A percentile compares a stretch with the other conserved stretches of the same genome.
Evolutionary conservation across 1,284 basidiomycete species (phyloP).

Genomic region (Ustanciosporium gigantosporum): DNA sequence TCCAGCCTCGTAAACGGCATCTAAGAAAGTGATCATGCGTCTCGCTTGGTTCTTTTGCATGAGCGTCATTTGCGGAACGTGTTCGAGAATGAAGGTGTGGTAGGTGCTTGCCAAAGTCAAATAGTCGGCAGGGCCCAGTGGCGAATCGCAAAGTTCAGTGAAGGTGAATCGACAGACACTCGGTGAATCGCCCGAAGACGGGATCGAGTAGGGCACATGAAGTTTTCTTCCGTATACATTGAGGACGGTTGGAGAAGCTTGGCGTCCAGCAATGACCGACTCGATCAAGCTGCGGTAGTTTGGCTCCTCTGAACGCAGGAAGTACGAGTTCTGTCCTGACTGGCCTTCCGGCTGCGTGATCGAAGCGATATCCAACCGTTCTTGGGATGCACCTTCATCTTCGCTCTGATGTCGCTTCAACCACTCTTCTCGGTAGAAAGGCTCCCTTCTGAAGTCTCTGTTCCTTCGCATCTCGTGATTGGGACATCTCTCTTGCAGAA

Average conservation of each 20-base stretch:
- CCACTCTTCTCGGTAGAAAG: slow-evolving; percentile 39
- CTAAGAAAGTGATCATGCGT: slow-evolving; percentile 73
- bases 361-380: too few species aligned
- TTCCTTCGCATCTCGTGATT: slow-evolving; percentile 66
- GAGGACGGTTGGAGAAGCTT: slow-evolving; percentile 36
- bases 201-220: slow-evolving; percentile 64
- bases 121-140: slow-evolving; percentile 74
- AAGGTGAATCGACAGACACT: slow-evolving; percentile 68
- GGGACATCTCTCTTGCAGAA: slow-evolving; percentile 70
- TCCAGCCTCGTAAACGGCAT: slow-evolving; percentile 67
- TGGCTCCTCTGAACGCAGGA: slow-evolving; percentile 33
- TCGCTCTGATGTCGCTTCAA: slow-evolving; percentile 11
- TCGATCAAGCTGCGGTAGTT: slow-evolving; percentile 16
- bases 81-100: slow-evolving; percentile 68
- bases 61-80: slow-evolving; percentile 68
- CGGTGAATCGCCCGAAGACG: slow-evolving; percentile 27
- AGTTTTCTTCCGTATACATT: slow-evolving; percentile 67
- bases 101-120: slow-evolving; percentile 69
- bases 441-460: slow-evolving; percentile 62
- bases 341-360: background rate
- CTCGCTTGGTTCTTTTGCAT: slow-evolving; percentile 73
- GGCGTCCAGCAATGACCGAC: slow-evolving; percentile 9
- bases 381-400: background rate
- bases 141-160: slow-evolving; percentile 69
- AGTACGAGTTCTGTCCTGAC: slow-evolving; percentile 22